Percentiles rank a stretch among this genome's conserved stretches.
Evolutionary conservation across 331 rosid genomes (phyloP).

Genomic region (Stylosanthes scabra): DNA sequence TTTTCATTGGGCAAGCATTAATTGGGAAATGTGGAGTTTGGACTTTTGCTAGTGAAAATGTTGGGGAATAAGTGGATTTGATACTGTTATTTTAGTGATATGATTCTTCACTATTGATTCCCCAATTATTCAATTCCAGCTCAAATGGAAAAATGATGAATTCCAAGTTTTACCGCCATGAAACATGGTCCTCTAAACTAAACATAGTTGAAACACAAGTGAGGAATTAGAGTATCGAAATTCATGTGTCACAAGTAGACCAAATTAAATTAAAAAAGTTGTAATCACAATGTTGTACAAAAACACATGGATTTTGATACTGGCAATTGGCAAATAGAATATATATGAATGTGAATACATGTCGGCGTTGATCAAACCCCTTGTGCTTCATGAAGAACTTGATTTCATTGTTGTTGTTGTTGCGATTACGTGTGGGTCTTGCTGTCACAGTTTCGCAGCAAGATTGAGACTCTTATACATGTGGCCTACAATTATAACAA

Average conservation of each 20-base stretch:
- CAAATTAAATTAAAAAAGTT: background rate
- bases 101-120: conserved; percentile 47
- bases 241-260: background rate
- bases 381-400: conserved; percentile 31
- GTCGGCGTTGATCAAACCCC: background rate
- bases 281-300: background rate
- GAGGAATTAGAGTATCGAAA: no score
- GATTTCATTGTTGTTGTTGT: background rate
- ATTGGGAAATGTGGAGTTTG: background rate
- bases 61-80: conserved; percentile 38
- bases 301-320: background rate
- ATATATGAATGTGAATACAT: background rate
- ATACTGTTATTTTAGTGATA: conserved; percentile 45
- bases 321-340: background rate
- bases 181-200: no score
- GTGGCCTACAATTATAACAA: conserved; percentile 37
- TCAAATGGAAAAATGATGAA: background rate
- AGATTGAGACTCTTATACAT: conserved; percentile 35
- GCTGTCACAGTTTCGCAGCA: conserved; percentile 27
- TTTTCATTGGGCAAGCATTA: conserved; percentile 6
- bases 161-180: no score
- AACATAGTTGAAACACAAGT: no score
- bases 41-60: conserved; percentile 2
- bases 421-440: conserved; percentile 24
- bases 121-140: background rate